phyloP scores from a whole-genome alignment of 495 filamentous ascomycete genomes.

The Penicillium nucicola region DNA sequence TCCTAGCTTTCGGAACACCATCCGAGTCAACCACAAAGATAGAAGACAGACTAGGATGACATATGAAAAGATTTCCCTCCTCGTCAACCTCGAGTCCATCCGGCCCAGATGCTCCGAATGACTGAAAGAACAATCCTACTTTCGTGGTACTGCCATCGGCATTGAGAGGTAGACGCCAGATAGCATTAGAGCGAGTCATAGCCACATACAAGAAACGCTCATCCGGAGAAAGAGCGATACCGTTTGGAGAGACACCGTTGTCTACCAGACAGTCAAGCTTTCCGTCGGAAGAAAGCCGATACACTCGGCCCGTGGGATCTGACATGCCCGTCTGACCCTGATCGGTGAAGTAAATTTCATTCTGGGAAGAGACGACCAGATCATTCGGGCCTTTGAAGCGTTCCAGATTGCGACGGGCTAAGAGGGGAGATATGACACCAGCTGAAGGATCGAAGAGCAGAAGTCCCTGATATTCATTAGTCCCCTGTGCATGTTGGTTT shows the following conservation, averaged over 20 bases:
- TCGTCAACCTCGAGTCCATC: conserved; percentile 26
- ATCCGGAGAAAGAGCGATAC: conserved; percentile 20
- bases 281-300: conserved; percentile 15
- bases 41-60: conserved; percentile 21
- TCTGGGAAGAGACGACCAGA: conserved; percentile 20
- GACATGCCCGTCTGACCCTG: conserved; percentile 31
- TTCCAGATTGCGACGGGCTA: conserved; percentile 25
- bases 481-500: too few species aligned
- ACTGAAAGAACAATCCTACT: conserved; percentile 25
- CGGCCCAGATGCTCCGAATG: conserved; percentile 23
- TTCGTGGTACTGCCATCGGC: conserved; percentile 26
- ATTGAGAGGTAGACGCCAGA: conserved; percentile 26
- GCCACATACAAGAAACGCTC: conserved; percentile 25
- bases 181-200: conserved; percentile 28
- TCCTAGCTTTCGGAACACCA: conserved; percentile 22
- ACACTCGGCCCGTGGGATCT: conserved; percentile 27
- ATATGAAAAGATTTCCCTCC: conserved; percentile 27
- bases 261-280: conserved; percentile 21
- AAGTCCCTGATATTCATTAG: conserved; percentile 12
- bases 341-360: conserved; percentile 29
- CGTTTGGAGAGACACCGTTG: conserved; percentile 29
- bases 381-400: conserved; percentile 33
- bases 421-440: conserved; percentile 2
- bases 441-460: conserved; percentile 16
- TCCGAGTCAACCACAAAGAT: conserved; percentile 23